Evolutionary conservation across 2,329 filamentous ascomycete genomes (phyloP), one percentile per base, ranked within the genome.

Genomic region (Sclerotinia subarctica): DNA sequence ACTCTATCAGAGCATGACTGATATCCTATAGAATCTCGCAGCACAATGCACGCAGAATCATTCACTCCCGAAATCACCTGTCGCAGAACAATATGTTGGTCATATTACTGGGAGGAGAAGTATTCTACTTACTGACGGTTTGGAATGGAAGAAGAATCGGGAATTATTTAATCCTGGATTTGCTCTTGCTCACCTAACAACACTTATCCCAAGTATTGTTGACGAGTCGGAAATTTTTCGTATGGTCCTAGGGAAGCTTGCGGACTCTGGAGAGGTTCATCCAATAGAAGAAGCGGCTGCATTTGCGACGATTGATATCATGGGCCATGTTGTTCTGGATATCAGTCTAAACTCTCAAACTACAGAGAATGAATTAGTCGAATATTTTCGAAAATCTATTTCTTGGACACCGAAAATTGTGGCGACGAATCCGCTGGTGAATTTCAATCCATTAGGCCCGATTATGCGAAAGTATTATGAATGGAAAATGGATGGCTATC

Each of bases 151-250:
- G 62, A 69, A 64, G 21, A 60, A 68, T 3, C 72, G 73, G 3
- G 68, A 69, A 24, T 52, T 75, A 6, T 76, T 75, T 24, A 73
- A 70, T 60, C 71, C 70, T n/a, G 73, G 74, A 2, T 75, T 76
- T 59, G 66, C 64, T 17, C 57, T 70, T 15, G 66, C 59, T 13
- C 68, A 73, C 67, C 26, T 74, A 5, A 64, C 71, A 21, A 70
- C 58, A 21, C 65, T 73, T 15, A 68, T 72, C 21, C 60, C 69
- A 13, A 58, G 65, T 51, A 69, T 76, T 5, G 72, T 75, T 1
- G 68, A 71, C 35, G 72, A 74, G 49, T 68, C 67, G 13, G 38
- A 58, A 2, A 68, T 73, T 26, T 72, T 72, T 32, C 32, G 52
- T 32, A 11, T 67, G 13, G 58, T 56, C 10, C 46, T 73, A 13